Base-by-base conservation (phyloP, 306 rosid species). In the Quercus aquifolioides region DNA sequence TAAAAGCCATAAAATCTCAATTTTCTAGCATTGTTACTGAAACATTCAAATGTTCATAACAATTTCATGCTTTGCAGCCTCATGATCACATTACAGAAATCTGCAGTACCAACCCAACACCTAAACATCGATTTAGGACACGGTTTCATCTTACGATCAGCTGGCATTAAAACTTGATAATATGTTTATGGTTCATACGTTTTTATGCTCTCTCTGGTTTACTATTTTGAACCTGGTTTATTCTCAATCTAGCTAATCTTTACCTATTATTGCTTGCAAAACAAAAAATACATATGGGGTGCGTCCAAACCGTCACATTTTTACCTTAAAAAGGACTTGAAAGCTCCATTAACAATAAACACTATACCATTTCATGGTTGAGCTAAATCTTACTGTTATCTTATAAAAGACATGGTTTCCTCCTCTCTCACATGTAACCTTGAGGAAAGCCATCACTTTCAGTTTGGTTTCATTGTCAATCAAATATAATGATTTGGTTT, bases 361-460 rank as follows among this genome's bases (percentile, higher is more conserved):
- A 30, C 7, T 41, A 64, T 15, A 14, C 31, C 11, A 6, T 60
- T 8, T 38, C 67, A 4, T 49, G 54, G 54, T 49, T 12, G 54
- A 49, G 70, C 70, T 28, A 30, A 64, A 64, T 64, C 30, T 64
- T 6, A 15, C 18, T 64, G 19, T 64, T 64, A 19, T 14, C 20
- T 14, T 31, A 31, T 31, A 31, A 35, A 26, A 38, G 28, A 35
- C 72, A 68, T 68, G 17, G 52, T 1, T 68, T n/a, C 41, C 72
- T 62, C 38, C 15, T 19, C 69, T 62, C 11, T 11, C 30, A 10
- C 49, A 49, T n/a, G 33, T 30, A 33, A 35, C 35, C 41, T 68
- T 68, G 71, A 65, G 54, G 20, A 31, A 71, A 71, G 54, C 55
- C 64, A 65, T 67, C 54, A n/a, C 55, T 54, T 63, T 77, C 67